Evolutionary conservation across 176 grass and related monocot genomes (phyloP).

Genomic region (Paspalum notatum): DNA sequence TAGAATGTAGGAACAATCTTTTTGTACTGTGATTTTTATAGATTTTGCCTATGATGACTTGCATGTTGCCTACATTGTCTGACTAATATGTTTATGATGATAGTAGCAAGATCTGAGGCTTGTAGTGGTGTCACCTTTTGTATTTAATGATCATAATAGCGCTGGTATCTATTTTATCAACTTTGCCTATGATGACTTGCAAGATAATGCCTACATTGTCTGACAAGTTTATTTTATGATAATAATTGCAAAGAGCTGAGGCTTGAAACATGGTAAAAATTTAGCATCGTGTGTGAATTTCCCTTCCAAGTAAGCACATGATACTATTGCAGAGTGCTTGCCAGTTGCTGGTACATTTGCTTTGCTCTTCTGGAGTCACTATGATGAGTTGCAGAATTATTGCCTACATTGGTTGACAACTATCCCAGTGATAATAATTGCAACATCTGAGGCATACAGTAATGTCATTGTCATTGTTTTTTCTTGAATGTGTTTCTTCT

Average conservation of each 20-base stretch:
- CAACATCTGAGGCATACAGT: slow-evolving; percentile 33
- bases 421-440: slow-evolving; percentile 20
- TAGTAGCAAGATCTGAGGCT: not conserved
- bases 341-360: not conserved
- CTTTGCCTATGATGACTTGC: slow-evolving; percentile 4
- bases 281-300: slow-evolving; percentile 43
- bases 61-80: slow-evolving; percentile 11
- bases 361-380: not conserved
- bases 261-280: not conserved
- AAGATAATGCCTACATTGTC: slow-evolving; percentile 18
- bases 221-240: slow-evolving; percentile 15
- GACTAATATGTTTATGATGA: not conserved
- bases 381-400: slow-evolving; percentile 30
- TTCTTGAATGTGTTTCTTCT: not conserved
- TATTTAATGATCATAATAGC: not conserved
- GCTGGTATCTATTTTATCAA: not conserved
- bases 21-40: not conserved
- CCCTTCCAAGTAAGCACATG: not conserved
- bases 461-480: not conserved
- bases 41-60: slow-evolving; percentile 9
- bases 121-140: not conserved
- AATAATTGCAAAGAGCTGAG: not conserved
- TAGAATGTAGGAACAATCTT: not conserved
- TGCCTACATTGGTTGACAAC: slow-evolving; percentile 31
- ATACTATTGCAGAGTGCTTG: not conserved